These are phyloP conservation scores for Chlamydomonas sphaeroides DNA, from an alignment of 139 green algal species.

Conservation along the genomic window DNA sequence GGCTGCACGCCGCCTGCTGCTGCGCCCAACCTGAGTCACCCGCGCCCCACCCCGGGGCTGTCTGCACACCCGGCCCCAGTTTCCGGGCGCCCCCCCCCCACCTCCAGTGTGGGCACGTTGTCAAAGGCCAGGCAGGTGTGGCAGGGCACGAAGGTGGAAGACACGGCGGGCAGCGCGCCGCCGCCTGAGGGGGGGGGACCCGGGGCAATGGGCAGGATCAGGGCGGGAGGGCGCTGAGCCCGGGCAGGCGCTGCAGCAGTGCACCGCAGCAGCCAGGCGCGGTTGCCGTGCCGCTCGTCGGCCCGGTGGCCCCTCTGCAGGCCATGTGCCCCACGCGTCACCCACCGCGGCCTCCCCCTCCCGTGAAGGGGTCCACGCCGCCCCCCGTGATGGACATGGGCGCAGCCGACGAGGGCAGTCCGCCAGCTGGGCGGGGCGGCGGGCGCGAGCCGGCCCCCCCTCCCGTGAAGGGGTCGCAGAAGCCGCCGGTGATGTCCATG, in stretches of 20 bases:
- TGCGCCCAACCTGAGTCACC: no score
- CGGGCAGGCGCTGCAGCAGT: no score
- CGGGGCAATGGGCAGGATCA: no score
- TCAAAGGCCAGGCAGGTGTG: slow-evolving; percentile 66
- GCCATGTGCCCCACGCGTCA: background rate
- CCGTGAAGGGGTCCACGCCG: slow-evolving; percentile 73
- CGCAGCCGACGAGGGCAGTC: background rate
- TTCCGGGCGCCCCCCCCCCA: background rate
- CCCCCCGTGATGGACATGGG: slow-evolving; percentile 34
- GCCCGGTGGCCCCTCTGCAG: no score
- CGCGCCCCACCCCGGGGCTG: no score
- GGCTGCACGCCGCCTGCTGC: no score
- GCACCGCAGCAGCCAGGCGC: no score
- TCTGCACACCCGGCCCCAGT: no score
- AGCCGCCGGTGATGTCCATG: slow-evolving; percentile 41
- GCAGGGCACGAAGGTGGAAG: slow-evolving; percentile 32
- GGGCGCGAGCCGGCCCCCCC: background rate
- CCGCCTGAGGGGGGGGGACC: no score
- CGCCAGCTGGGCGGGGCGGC: background rate
- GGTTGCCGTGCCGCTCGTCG: no score
- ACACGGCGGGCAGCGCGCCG: background rate
- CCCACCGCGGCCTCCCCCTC: slow-evolving; percentile 53
- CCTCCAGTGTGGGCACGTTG: slow-evolving; percentile 50
- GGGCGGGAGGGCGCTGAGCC: no score
- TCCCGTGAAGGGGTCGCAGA: slow-evolving; percentile 61